A percentile compares a stretch with the other conserved stretches of the same genome.
Conservation (phyloP, 2,329 filamentous ascomycete genomes). For the Calcarisporium arbuscula region DNA sequence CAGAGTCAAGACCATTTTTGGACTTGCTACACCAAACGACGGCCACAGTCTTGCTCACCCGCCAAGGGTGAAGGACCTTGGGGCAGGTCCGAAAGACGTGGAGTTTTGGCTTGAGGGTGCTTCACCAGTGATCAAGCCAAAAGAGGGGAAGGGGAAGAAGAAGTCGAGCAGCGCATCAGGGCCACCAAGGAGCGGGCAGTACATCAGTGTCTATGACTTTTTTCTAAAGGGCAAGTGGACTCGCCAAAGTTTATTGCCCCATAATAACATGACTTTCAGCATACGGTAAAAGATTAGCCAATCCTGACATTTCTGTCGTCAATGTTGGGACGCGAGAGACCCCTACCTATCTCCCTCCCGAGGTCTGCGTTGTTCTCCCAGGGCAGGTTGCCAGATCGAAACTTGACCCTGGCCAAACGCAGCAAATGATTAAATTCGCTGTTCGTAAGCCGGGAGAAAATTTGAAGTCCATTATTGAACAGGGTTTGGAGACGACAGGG, state of each 20-base stretch:
- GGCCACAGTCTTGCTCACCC: constrained; percentile 19
- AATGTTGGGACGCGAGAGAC: constrained; percentile 50
- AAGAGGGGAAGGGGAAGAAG: constrained; percentile 7
- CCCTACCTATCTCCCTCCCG: constrained; percentile 51
- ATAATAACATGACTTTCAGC: constrained; percentile 13
- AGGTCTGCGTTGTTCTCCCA: constrained; percentile 49
- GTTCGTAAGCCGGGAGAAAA: constrained; percentile 50
- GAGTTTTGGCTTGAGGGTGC: constrained; percentile 41
- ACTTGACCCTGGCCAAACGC: constrained; percentile 46
- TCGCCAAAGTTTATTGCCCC: no score
- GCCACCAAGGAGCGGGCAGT: constrained; percentile 25
- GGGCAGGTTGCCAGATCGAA: constrained; percentile 48
- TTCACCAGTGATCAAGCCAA: neutral
- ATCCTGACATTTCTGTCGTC: constrained; percentile 41
- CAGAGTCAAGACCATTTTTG: constrained; percentile 30
- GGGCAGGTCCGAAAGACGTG: constrained; percentile 45
- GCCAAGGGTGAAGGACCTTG: constrained; percentile 20
- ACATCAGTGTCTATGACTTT: constrained; percentile 46
- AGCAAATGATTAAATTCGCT: constrained; percentile 55
- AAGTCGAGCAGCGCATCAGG: constrained; percentile 18
- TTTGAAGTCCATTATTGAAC: constrained; percentile 44
- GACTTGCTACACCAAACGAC: constrained; percentile 28
- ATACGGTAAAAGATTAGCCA: constrained; percentile 26
- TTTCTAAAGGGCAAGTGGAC: constrained; percentile 33
- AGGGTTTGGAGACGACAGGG: constrained; percentile 43